Base-by-base conservation (phyloP, 495 filamentous ascomycete species). In the Penicillium malachiteum region DNA sequence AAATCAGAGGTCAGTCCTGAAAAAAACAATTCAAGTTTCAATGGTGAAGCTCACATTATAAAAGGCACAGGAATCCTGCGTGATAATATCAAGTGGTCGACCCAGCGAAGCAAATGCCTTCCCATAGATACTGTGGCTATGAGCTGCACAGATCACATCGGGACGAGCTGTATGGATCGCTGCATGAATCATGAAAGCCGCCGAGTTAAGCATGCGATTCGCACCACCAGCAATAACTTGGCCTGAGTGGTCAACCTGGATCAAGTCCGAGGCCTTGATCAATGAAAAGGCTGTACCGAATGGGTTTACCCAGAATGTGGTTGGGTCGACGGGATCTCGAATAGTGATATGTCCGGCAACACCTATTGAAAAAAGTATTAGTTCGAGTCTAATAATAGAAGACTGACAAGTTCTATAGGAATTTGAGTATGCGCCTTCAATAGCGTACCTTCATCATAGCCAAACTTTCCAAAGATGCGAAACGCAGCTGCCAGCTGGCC, bases 271-370 rank as follows among this genome's bases (percentile, higher is more conserved):
- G 31, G 79, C 78, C 51, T 82, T 88, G 47, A 92, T 87, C 51
- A 85, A 67, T 17, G 80, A 82, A 70, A 90, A 92, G 0, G 85
- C 78, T 9, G 84, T 78, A 32, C 89, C 88, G 60, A 91, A 88
- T 0, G 89, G 89, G 56, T 92, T 92, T 17, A 92, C 88, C 89
- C 87, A 91, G 75, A 91, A 91, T 3, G 79, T 82, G 7, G 66
- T 63, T 0, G 85, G 83, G 35, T 89, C 84, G 11, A 90, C 80
- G 9, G 88, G 87, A 63, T 90, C 88, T 26, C 83, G 74, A 39
- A 86, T 57, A 44, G 82, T 85, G 57, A 86, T 84, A 59, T 86
- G 83, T 0, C 83, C 83, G 3, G 82, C 82, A 11, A 84, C 80
- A 18, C 78, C 78, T 73, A 50, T 11, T 41, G 0, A 9, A 43